A percentile compares a stretch with the other conserved stretches of the same genome.
Evolutionary conservation across 2,329 filamentous ascomycete genomes (phyloP).

Genomic region (Chaetomium sp.): DNA sequence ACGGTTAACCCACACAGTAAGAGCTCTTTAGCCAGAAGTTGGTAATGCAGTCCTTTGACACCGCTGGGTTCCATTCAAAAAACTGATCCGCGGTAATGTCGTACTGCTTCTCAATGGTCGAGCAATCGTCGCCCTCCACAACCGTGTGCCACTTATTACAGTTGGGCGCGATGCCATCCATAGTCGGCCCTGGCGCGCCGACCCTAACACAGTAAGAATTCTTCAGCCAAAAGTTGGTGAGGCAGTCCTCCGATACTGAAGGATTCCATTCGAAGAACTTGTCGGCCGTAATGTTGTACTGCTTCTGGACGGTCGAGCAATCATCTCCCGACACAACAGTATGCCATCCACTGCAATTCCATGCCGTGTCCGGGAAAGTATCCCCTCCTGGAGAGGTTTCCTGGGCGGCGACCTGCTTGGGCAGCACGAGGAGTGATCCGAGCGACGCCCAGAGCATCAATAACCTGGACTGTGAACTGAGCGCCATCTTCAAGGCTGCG

Average conservation of each 20-base stretch:
- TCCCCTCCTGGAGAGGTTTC: background rate
- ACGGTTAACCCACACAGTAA: conserved; percentile 36
- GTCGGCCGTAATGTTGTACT: conserved; percentile 10
- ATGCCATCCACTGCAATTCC: conserved; percentile 18
- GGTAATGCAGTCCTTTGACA: conserved; percentile 35
- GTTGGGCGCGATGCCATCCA: conserved; percentile 6
- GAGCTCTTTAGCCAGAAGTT: conserved; percentile 36
- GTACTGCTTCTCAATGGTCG: background rate
- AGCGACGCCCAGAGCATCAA: background rate
- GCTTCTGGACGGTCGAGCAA: conserved; percentile 3
- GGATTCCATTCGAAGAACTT: conserved; percentile 11
- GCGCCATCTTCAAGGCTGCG: conserved; percentile 3
- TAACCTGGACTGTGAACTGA: background rate
- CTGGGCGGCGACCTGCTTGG: background rate
- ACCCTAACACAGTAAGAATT: conserved; percentile 10
- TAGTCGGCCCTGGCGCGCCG: conserved; percentile 5
- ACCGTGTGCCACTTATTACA: conserved; percentile 15
- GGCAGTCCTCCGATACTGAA: conserved; percentile 8
- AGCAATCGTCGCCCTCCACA: background rate
- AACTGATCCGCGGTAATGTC: conserved; percentile 36
- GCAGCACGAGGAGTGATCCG: background rate
- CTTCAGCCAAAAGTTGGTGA: background rate
- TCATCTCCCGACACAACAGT: background rate
- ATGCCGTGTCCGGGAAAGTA: conserved; percentile 1
- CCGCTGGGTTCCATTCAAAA: conserved; percentile 36